phyloP scores from a whole-genome alignment of 2,329 filamentous ascomycete genomes.

The Apiospora hydei region DNA sequence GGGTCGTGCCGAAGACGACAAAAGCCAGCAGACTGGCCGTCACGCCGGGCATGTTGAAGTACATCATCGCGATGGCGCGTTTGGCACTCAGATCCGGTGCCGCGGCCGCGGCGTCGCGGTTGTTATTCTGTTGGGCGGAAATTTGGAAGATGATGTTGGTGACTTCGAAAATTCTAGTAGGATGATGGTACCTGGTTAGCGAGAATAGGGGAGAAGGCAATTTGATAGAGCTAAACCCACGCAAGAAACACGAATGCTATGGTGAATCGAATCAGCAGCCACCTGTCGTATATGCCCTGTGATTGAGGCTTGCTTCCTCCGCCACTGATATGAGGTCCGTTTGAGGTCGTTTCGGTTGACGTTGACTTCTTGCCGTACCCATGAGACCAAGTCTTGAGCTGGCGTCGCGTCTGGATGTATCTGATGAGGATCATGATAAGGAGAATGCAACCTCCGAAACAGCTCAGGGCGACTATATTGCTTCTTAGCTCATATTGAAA shows the following conservation, averaged over 20 bases:
- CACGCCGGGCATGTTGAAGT: slow-evolving; percentile 48
- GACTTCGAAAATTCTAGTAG: slow-evolving; percentile 48
- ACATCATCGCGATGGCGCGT: slow-evolving; percentile 41
- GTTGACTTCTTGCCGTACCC: slow-evolving; percentile 38
- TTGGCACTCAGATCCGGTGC: slow-evolving; percentile 44
- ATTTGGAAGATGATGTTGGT: slow-evolving; percentile 34
- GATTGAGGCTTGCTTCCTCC: slow-evolving; percentile 26
- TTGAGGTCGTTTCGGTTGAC: slow-evolving; percentile 22
- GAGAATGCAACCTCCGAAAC: slow-evolving; percentile 45
- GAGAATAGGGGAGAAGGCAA: not conserved
- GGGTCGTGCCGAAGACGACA: slow-evolving; percentile 51
- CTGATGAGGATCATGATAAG: slow-evolving; percentile 50
- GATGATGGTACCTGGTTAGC: slow-evolving; percentile 31
- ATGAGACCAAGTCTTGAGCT: slow-evolving; percentile 43
- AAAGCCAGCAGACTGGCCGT: slow-evolving; percentile 46
- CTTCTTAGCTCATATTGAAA: not conserved
- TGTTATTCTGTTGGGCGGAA: slow-evolving; percentile 41
- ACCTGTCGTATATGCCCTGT: slow-evolving; percentile 51
- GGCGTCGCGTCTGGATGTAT: slow-evolving; percentile 50
- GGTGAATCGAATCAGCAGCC: slow-evolving; percentile 53
- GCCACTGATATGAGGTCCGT: slow-evolving; percentile 21
- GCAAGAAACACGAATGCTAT: slow-evolving; percentile 51
- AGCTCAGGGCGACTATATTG: slow-evolving; percentile 46
- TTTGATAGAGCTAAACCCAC: slow-evolving; percentile 34
- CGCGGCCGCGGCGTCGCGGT: slow-evolving; percentile 35